Evolutionary conservation across 306 rosid genomes (phyloP).

Genomic region (Sicyos edulis): DNA sequence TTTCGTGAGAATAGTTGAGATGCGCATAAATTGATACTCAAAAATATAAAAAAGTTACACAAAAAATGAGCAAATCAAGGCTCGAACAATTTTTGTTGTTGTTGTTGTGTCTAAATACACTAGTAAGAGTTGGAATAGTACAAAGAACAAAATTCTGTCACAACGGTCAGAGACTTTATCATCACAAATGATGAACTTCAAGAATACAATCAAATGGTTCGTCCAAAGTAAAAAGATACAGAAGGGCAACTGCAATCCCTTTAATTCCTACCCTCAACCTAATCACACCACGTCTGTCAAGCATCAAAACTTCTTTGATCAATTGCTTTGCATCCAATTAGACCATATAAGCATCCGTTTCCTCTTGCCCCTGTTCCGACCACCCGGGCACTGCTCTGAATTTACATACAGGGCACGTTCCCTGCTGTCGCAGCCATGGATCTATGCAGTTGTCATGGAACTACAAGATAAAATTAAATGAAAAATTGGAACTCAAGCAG

Average conservation of each 20-base stretch:
- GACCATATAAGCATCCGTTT: constrained; percentile 55
- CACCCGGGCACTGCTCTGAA: constrained; percentile 69
- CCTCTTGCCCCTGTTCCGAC: constrained; percentile 55
- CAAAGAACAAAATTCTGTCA: no score
- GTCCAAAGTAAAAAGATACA: no score
- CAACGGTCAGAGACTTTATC: no score
- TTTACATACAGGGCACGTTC: constrained; percentile 91
- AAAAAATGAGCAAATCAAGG: not conserved
- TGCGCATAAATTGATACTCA: constrained; percentile 30
- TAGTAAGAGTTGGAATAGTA: not conserved
- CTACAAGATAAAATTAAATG: constrained; percentile 32
- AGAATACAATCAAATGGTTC: not conserved
- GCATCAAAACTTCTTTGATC: constrained; percentile 18
- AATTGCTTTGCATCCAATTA: constrained; percentile 22
- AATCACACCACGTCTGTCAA: not conserved
- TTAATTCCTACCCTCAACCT: not conserved
- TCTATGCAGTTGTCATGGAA: constrained; percentile 91
- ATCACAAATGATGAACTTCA: not conserved
- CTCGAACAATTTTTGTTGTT: not conserved
- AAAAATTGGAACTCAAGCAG: no score
- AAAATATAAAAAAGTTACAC: no score
- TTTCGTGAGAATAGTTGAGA: no score
- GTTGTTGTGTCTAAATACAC: constrained; percentile 18
- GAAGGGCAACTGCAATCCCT: constrained; percentile 38
- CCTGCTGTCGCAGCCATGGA: constrained; percentile 93